phyloP scores from a whole-genome alignment of 768 basidiomycete species.

The Mycena sanguinolenta region DNA sequence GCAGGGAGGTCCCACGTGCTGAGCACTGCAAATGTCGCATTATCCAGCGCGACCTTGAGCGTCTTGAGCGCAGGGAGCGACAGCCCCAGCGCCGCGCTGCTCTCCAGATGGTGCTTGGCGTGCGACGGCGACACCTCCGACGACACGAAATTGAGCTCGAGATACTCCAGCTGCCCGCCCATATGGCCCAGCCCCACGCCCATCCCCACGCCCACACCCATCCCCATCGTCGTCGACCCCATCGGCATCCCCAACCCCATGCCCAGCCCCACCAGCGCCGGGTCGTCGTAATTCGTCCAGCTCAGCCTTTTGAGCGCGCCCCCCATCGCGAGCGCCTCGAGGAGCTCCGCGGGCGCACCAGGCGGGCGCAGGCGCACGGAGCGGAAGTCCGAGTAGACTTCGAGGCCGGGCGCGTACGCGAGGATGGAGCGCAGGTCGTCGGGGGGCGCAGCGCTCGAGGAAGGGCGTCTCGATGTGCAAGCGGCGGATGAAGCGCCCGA shows the following conservation, averaged over 20 bases:
- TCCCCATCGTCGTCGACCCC: no score
- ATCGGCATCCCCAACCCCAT: conserved; percentile 20
- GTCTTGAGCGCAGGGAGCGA: conserved; percentile 66
- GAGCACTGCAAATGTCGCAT: conserved; percentile 77
- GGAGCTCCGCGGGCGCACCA: conserved; percentile 61
- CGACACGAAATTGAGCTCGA: conserved; percentile 75
- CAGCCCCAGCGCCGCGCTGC: background rate
- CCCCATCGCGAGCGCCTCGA: conserved; percentile 69
- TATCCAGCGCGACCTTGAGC: conserved; percentile 79
- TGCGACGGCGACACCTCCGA: conserved; percentile 14
- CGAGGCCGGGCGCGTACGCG: conserved; percentile 70
- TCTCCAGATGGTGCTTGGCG: background rate
- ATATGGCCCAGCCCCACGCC: conserved; percentile 58
- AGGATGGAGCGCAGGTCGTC: conserved; percentile 76
- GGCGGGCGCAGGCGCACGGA: conserved; percentile 65
- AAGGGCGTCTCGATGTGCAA: conserved; percentile 79
- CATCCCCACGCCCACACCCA: conserved; percentile 40
- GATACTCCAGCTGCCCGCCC: conserved; percentile 70
- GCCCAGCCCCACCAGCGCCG: conserved; percentile 57
- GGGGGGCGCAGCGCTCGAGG: conserved; percentile 74
- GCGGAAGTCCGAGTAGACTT: conserved; percentile 70
- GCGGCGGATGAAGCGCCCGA: conserved; percentile 65
- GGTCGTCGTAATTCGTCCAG: conserved; percentile 81
- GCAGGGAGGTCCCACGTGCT: conserved; percentile 76
- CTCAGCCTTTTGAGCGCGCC: conserved; percentile 70